Evolutionary conservation across 2,329 filamentous ascomycete genomes (phyloP).

Genomic region (Stemphylium lycopersici): DNA sequence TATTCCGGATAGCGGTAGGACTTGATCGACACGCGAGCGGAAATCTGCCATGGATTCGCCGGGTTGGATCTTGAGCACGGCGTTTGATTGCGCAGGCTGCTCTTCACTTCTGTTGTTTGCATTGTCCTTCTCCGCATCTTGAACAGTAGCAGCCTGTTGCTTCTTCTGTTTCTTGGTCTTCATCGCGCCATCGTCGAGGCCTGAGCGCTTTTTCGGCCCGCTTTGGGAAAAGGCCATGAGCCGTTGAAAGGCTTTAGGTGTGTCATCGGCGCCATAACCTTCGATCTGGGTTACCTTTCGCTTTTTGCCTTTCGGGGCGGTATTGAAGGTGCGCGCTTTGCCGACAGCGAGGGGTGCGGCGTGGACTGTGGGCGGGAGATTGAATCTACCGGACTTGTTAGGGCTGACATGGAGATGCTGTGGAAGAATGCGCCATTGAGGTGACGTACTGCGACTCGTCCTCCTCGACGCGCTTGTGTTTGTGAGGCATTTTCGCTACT

Average conservation of each 20-base stretch:
- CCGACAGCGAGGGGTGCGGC: slow-evolving; percentile 65
- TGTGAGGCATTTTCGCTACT: slow-evolving; percentile 73
- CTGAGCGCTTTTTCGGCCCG: slow-evolving; percentile 58
- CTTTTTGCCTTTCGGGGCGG: slow-evolving; percentile 42
- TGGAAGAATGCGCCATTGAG: slow-evolving; percentile 10
- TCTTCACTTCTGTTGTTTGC: slow-evolving; percentile 28
- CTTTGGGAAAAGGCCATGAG: slow-evolving; percentile 76
- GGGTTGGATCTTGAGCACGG: slow-evolving; percentile 66
- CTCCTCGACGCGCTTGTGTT: slow-evolving; percentile 73
- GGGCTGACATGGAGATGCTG: neutral
- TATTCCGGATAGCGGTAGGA: slow-evolving; percentile 76
- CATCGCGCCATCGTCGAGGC: slow-evolving; percentile 72
- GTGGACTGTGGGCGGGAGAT: slow-evolving; percentile 66
- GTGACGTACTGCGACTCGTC: slow-evolving; percentile 46
- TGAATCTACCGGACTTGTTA: slow-evolving; percentile 55
- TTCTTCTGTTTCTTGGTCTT: slow-evolving; percentile 58
- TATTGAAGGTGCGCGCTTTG: slow-evolving; percentile 49
- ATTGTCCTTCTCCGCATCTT: slow-evolving; percentile 13
- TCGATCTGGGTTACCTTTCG: slow-evolving; percentile 51
- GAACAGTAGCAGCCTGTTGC: slow-evolving; percentile 1
- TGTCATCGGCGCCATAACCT: slow-evolving; percentile 73
- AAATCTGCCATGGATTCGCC: slow-evolving; percentile 87
- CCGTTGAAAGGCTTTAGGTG: slow-evolving; percentile 83
- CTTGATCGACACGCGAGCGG: slow-evolving; percentile 79
- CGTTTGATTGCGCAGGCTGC: slow-evolving; percentile 19